Evolutionary conservation across 305 asterid species (phyloP).

Genomic region (Andrographis paniculata): DNA sequence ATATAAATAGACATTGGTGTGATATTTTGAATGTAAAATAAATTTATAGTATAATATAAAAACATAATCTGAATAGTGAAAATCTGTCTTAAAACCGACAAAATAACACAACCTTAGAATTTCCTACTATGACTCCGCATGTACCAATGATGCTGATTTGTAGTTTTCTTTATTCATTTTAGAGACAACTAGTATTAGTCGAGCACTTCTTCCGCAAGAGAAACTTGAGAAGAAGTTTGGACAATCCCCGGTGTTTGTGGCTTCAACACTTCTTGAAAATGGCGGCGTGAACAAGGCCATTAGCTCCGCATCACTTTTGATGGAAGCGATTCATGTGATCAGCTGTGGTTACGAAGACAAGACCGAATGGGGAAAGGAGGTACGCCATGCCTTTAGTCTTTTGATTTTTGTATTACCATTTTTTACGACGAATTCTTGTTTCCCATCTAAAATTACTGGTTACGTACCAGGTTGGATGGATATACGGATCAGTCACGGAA

Average conservation of each 20-base stretch:
- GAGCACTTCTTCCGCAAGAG: constrained; percentile 30
- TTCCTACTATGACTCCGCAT: too few relatives aligned
- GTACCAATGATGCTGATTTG: not conserved
- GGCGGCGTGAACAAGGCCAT: constrained; percentile 40
- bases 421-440: not conserved
- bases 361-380: constrained; percentile 84
- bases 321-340: constrained; percentile 63
- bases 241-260: constrained; percentile 51
- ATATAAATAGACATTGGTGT: too few relatives aligned
- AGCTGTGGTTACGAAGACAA: constrained; percentile 69
- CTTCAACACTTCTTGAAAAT: constrained; percentile 44
- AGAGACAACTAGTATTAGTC: constrained; percentile 26
- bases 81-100: too few relatives aligned
- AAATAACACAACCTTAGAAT: too few relatives aligned
- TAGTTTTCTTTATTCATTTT: constrained; percentile 12
- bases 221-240: constrained; percentile 59
- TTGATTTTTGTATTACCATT: not conserved
- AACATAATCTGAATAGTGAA: too few relatives aligned
- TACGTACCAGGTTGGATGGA: constrained; percentile 58
- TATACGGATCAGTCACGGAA: constrained; percentile 65
- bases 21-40: too few relatives aligned
- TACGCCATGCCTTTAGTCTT: constrained; percentile 17
- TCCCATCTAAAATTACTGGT: not conserved
- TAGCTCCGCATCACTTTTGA: constrained; percentile 30
- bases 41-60: too few relatives aligned